Percentiles rank a stretch among this genome's conserved stretches.
These are phyloP conservation scores for Sphenostylis stenocarpa DNA, from an alignment of 306 rosid species.

Conservation along the genomic window DNA sequence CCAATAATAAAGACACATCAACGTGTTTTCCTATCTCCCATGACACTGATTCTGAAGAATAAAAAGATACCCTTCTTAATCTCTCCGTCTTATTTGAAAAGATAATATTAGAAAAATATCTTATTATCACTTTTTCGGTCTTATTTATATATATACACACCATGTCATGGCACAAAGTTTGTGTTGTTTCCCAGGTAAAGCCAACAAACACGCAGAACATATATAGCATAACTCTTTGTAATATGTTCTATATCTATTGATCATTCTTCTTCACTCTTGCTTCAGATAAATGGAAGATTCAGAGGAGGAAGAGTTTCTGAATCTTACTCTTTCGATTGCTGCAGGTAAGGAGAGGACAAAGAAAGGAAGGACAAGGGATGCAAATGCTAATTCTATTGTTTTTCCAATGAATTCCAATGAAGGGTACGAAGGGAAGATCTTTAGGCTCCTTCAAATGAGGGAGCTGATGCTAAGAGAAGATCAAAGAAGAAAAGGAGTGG, in stretches of 20 bases:
- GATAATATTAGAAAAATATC: neutral
- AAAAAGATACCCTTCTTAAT: conserved; percentile 48
- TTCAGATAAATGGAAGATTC: conserved; percentile 44
- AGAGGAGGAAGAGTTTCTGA: conserved; percentile 58
- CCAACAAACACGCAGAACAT: neutral
- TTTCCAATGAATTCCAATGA: conserved; percentile 35
- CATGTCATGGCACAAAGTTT: conserved; percentile 35
- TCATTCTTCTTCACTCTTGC: neutral
- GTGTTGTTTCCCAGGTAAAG: conserved; percentile 32
- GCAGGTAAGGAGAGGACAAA: conserved; percentile 35
- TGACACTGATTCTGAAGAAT: conserved; percentile 44
- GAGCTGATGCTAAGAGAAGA: conserved; percentile 59
- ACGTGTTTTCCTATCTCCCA: conserved; percentile 38
- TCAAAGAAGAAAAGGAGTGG: conserved; percentile 18
- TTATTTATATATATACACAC: conserved; percentile 20
- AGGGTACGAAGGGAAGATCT: conserved; percentile 57
- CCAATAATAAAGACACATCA: conserved; percentile 27
- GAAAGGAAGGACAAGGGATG: conserved; percentile 42
- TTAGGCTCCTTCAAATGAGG: conserved; percentile 59
- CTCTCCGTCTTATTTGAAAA: conserved; percentile 30
- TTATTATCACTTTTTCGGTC: conserved; percentile 19
- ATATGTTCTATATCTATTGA: conserved; percentile 28
- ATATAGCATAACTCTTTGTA: neutral
- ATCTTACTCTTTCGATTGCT: conserved; percentile 59
- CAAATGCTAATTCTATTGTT: neutral